Evolutionary conservation across 2,329 filamentous ascomycete genomes (phyloP).

Genomic region (Fusarium graminum): DNA sequence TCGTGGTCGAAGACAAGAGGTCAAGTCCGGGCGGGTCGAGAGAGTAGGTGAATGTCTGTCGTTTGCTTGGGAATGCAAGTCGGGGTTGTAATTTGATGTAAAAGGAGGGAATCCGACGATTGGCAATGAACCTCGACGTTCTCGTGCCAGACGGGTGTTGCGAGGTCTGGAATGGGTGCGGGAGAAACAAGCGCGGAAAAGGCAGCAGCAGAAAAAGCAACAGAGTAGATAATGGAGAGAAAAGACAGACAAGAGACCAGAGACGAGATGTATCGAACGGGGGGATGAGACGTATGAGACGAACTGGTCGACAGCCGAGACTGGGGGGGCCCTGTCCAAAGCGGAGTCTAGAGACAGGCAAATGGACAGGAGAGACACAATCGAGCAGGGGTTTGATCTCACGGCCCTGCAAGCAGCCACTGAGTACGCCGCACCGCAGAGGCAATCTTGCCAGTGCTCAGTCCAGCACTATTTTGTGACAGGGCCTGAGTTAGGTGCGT

Average conservation of each 20-base stretch:
- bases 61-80: constrained; percentile 32
- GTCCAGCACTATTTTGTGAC: constrained; percentile 1
- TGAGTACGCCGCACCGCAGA: constrained; percentile 24
- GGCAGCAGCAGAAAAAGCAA: constrained; percentile 23
- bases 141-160: constrained; percentile 53
- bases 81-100: constrained; percentile 30
- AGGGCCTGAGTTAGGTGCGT: background rate
- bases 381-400: constrained; percentile 36
- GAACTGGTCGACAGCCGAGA: constrained; percentile 26
- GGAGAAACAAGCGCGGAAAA: constrained; percentile 44
- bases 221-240: constrained; percentile 37
- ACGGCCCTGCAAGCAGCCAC: constrained; percentile 40
- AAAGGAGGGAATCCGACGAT: constrained; percentile 42
- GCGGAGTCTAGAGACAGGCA: constrained; percentile 43
- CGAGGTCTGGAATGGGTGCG: constrained; percentile 50
- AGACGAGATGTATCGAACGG: constrained; percentile 26
- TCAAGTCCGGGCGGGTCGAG: constrained; percentile 11
- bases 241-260: constrained; percentile 37
- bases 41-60: constrained; percentile 21
- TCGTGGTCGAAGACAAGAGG: constrained; percentile 25
- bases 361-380: constrained; percentile 35
- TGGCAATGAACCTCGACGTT: constrained; percentile 46
- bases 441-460: constrained; percentile 28
- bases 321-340: constrained; percentile 35
- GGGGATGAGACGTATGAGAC: constrained; percentile 36